These are phyloP conservation scores for Metschnikowia corniflorae DNA, from an alignment of 805 yeast genomes.

Conservation along the genomic window DNA sequence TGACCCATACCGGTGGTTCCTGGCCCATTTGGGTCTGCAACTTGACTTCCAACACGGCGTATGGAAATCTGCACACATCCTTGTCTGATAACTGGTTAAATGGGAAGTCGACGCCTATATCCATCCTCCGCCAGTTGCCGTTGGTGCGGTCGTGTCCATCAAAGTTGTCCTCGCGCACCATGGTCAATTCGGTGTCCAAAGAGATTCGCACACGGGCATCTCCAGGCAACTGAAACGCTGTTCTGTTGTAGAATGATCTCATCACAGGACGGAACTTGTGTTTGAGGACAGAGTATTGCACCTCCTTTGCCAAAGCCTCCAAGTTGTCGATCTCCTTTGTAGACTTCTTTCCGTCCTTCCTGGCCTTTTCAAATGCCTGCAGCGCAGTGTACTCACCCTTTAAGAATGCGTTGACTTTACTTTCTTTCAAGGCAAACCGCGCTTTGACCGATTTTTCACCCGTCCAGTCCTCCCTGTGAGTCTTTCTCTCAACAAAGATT, in stretches of 20 bases:
- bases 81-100: conserved; percentile 77
- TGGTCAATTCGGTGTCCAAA: conserved; percentile 91
- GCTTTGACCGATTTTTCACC: conserved; percentile 99
- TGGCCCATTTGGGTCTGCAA: conserved; percentile 97
- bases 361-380: conserved; percentile 87
- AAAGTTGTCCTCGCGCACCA: conserved; percentile 96
- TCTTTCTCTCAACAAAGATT: conserved; percentile 93
- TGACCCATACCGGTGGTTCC: conserved; percentile 98
- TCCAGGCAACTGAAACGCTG: conserved; percentile 98
- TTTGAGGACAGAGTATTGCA: conserved; percentile 84
- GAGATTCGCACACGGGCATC: conserved; percentile 99
- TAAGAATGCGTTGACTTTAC: conserved; percentile 80
- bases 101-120: conserved; percentile 97
- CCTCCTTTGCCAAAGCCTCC: conserved; percentile 89
- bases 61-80: conserved; percentile 92
- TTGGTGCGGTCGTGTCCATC: conserved; percentile 89
- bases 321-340: conserved; percentile 83
- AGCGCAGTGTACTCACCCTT: conserved; percentile 80
- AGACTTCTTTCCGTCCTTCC: conserved; percentile 88
- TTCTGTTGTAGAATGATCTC: conserved; percentile 94
- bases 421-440: conserved; percentile 88
- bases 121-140: conserved; percentile 97
- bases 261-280: conserved; percentile 88
- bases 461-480: conserved; percentile 99
- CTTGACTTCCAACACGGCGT: conserved; percentile 96